These are phyloP conservation scores for Tetracladium setigerum DNA, from an alignment of 495 filamentous ascomycete genomes.

Conservation along the genomic window DNA sequence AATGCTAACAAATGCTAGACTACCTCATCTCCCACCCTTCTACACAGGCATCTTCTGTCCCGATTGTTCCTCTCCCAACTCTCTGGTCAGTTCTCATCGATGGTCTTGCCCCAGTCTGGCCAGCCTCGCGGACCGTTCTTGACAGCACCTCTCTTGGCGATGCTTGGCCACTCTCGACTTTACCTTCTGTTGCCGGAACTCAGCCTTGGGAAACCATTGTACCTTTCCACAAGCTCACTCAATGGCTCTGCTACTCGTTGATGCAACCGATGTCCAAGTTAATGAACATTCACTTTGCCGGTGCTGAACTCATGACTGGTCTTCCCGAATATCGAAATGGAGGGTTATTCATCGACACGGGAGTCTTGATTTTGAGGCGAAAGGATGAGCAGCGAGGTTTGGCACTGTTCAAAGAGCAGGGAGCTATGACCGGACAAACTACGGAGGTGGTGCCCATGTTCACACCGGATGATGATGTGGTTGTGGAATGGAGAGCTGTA, in stretches of 20 bases:
- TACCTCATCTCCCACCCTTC: slow-evolving; percentile 87
- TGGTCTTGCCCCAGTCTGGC: slow-evolving; percentile 84
- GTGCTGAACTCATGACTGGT: slow-evolving; percentile 70
- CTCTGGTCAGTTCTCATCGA: slow-evolving; percentile 88
- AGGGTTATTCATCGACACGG: slow-evolving; percentile 75
- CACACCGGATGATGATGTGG: slow-evolving; percentile 70
- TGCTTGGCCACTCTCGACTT: slow-evolving; percentile 82
- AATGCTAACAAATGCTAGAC: slow-evolving; percentile 41
- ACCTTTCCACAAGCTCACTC: slow-evolving; percentile 88
- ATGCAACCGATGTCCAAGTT: slow-evolving; percentile 81
- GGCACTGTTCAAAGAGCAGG: slow-evolving; percentile 62
- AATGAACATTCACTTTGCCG: slow-evolving; percentile 68
- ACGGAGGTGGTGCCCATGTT: slow-evolving; percentile 58
- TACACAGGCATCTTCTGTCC: slow-evolving; percentile 77
- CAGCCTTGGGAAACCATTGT: slow-evolving; percentile 89
- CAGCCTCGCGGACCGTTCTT: slow-evolving; percentile 76
- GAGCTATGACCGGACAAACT: slow-evolving; percentile 63
- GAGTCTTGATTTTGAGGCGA: slow-evolving; percentile 67
- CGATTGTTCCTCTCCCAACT: slow-evolving; percentile 84
- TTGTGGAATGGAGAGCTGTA: slow-evolving; percentile 80
- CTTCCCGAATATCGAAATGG: slow-evolving; percentile 86
- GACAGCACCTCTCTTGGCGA: slow-evolving; percentile 87
- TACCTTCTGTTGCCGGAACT: slow-evolving; percentile 51
- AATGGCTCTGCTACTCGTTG: slow-evolving; percentile 84
- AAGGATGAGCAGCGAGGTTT: slow-evolving; percentile 60